These are phyloP conservation scores for Trifolium pratense DNA, from an alignment of 306 rosid species.

Conservation along the genomic window DNA sequence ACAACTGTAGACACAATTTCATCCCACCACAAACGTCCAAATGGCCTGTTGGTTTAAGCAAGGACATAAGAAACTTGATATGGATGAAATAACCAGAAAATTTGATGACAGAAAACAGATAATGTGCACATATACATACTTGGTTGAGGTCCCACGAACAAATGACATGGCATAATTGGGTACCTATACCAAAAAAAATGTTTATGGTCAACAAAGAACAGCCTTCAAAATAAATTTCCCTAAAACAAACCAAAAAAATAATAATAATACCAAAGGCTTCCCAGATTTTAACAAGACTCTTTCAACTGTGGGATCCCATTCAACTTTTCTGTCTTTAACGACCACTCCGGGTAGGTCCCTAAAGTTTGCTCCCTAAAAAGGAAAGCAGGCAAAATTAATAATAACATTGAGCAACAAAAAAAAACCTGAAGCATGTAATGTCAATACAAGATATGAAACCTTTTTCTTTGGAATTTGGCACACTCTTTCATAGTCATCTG, in stretches of 20 bases:
- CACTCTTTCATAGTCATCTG: background rate
- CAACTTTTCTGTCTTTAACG: conserved; percentile 43
- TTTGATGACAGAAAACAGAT: background rate
- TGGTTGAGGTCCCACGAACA: conserved; percentile 46
- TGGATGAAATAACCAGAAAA: background rate
- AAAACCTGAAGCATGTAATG: background rate
- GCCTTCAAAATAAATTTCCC: background rate
- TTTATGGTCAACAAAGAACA: background rate
- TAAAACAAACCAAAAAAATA: background rate
- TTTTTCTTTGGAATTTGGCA: background rate
- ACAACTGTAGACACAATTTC: conserved; percentile 53
- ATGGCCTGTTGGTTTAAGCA: background rate
- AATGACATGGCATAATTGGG: conserved; percentile 52
- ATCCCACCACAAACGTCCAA: conserved; percentile 58
- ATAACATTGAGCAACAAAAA: background rate
- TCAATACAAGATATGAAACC: background rate
- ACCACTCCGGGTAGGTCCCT: conserved; percentile 52
- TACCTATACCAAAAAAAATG: conserved; percentile 36
- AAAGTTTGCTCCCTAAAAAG: conserved; percentile 43
- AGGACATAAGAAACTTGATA: background rate
- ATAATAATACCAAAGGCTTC: conserved; percentile 49
- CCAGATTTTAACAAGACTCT: conserved; percentile 45
- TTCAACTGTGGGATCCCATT: conserved; percentile 51
- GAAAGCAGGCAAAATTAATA: background rate
- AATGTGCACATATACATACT: conserved; percentile 38